Percentiles rank a stretch among this genome's conserved stretches.
phyloP scores from a whole-genome alignment of 768 basidiomycete species.

The Hygrophorus pudorinus region DNA sequence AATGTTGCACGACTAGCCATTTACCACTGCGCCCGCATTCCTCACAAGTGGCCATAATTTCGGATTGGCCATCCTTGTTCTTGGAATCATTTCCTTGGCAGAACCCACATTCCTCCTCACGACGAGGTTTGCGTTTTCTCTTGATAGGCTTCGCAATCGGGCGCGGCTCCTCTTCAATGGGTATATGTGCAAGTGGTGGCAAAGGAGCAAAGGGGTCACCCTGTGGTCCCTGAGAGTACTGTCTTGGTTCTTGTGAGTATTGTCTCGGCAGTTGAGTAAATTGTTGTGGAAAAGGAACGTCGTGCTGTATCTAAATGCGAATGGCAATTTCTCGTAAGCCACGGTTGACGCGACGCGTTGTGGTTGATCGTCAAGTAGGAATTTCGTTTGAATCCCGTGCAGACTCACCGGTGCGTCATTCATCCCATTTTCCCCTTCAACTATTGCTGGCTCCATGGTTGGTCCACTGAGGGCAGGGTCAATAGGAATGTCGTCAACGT shows the following conservation, averaged over 20 bases:
- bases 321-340: constrained; percentile 12
- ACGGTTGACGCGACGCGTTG: constrained; percentile 66
- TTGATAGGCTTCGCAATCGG: constrained; percentile 36
- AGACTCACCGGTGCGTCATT: constrained; percentile 28
- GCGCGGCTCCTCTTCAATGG: constrained; percentile 29
- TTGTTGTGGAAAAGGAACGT: constrained; percentile 9
- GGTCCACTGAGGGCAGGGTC: constrained; percentile 52
- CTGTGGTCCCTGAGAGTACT: constrained; percentile 67
- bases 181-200: constrained; percentile 40
- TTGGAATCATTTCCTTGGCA: constrained; percentile 57
- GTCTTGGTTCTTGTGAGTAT: constrained; percentile 25
- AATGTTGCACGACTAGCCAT: constrained; percentile 5
- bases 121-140: constrained; percentile 32
- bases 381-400: constrained; percentile 12
- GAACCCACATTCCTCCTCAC: constrained; percentile 68
- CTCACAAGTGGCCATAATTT: constrained; percentile 68
- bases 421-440: constrained; percentile 17
- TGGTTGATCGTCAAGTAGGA: constrained; percentile 11
- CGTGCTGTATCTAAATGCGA: constrained; percentile 14
- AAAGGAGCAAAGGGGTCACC: constrained; percentile 78
- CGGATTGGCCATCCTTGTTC: constrained; percentile 49
- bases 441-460: constrained; percentile 44
- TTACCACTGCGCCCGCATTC: constrained; percentile 79
- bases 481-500: constrained; percentile 63
- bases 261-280: constrained; percentile 17